Evolutionary conservation across 2,329 filamentous ascomycete species (phyloP).

Genomic region (Lachnellula subtilissima): DNA sequence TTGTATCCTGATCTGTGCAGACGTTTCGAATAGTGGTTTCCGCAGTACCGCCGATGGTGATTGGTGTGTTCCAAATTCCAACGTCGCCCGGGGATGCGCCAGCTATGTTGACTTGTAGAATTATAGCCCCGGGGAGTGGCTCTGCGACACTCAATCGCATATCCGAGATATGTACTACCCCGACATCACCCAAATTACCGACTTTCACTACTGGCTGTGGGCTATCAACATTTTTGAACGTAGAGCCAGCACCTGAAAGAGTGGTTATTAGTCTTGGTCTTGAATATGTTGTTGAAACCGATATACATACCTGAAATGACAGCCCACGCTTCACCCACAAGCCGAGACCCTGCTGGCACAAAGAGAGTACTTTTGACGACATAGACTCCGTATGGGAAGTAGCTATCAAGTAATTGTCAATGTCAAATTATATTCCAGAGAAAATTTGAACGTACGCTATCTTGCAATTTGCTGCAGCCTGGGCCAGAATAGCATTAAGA

Average conservation of each 20-base stretch:
- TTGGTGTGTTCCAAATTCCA: constrained; percentile 41
- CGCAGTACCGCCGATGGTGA: constrained; percentile 41
- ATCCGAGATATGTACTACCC: constrained; percentile 46
- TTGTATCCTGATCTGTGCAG: constrained; percentile 57
- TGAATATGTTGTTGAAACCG: too few relatives aligned
- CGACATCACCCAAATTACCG: constrained; percentile 44
- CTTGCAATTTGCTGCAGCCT: constrained; percentile 32
- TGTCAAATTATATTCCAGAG: constrained; percentile 12
- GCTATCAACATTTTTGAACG: constrained; percentile 37
- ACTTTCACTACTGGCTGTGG: constrained; percentile 47
- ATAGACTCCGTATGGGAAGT: constrained; percentile 40
- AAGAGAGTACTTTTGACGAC: constrained; percentile 41
- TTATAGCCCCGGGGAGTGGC: constrained; percentile 33
- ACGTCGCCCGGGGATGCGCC: constrained; percentile 10
- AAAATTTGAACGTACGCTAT: constrained; percentile 22
- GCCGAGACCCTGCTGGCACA: constrained; percentile 43
- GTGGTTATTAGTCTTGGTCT: too few relatives aligned
- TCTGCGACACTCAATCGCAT: constrained; percentile 47
- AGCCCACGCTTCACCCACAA: constrained; percentile 52
- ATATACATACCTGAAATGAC: constrained; percentile 17
- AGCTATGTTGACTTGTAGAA: constrained; percentile 18
- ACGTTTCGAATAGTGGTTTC: constrained; percentile 12
- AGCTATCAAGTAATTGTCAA: too few relatives aligned
- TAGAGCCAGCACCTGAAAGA: constrained; percentile 42
- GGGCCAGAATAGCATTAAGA: constrained; percentile 51